phyloP scores from a whole-genome alignment of 352 stramenopile genomes.

The Aphanomyces invadans region DNA sequence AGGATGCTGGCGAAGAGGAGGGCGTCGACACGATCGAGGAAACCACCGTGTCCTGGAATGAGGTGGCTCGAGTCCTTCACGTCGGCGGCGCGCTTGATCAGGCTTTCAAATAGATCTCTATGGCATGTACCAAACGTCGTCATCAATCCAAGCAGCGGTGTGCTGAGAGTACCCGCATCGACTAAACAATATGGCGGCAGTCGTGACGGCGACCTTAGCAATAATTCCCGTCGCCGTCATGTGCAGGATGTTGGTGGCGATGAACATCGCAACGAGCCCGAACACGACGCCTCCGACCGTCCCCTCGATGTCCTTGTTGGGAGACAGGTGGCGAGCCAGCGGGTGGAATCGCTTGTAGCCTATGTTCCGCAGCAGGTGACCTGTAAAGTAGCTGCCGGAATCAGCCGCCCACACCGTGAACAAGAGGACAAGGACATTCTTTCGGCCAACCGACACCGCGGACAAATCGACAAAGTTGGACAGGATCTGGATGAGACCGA shows the following conservation, averaged over 20 bases:
- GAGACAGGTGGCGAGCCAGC: slow-evolving; percentile 82
- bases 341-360: slow-evolving; percentile 78
- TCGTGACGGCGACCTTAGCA: slow-evolving; percentile 69
- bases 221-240: slow-evolving; percentile 60
- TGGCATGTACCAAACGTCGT: not conserved
- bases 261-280: slow-evolving; percentile 80
- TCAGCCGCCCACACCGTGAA: slow-evolving; percentile 78
- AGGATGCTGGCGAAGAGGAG: slow-evolving; percentile 86
- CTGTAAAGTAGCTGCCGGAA: slow-evolving; percentile 90
- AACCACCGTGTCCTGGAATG: slow-evolving; percentile 92
- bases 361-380: slow-evolving; percentile 76
- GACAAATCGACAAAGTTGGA: slow-evolving; percentile 49
- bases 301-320: slow-evolving; percentile 95
- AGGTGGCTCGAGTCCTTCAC: slow-evolving; percentile 94
- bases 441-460: slow-evolving; percentile 36
- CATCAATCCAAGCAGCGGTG: no score
- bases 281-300: slow-evolving; percentile 81
- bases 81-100: slow-evolving; percentile 91
- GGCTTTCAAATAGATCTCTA: slow-evolving; percentile 91
- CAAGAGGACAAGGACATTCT: slow-evolving; percentile 54
- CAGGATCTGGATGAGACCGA: slow-evolving; percentile 54
- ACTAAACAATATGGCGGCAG: slow-evolving; percentile 62
- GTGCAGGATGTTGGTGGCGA: slow-evolving; percentile 56
- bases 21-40: slow-evolving; percentile 93
- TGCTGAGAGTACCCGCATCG: no score